Evolutionary conservation across 1,284 basidiomycete species (phyloP).

Genomic region (Austroboletus niveus): DNA sequence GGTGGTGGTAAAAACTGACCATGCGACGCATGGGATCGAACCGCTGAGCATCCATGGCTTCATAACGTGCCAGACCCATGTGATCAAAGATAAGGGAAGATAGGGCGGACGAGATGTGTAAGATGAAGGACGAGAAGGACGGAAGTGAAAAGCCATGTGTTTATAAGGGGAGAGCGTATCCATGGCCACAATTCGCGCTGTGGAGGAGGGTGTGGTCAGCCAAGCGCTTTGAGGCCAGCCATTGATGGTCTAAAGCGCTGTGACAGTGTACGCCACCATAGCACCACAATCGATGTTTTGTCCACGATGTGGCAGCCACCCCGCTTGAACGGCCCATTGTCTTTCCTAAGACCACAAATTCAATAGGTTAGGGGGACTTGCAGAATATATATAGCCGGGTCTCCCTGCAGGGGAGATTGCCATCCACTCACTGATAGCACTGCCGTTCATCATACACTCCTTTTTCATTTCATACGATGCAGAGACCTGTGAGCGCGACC

Average conservation of each 20-base stretch:
- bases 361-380: slow-evolving; percentile 6
- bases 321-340: slow-evolving; percentile 19
- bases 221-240: slow-evolving; percentile 18
- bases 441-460: slow-evolving; percentile 20
- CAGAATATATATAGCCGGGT: slow-evolving; percentile 14
- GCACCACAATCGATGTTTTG: slow-evolving; percentile 15
- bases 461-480: slow-evolving; percentile 28
- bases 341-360: slow-evolving; percentile 2
- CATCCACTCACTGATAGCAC: slow-evolving; percentile 10
- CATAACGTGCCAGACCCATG: slow-evolving; percentile 25
- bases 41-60: slow-evolving; percentile 30
- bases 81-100: slow-evolving; percentile 28
- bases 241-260: slow-evolving; percentile 19
- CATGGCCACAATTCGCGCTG: slow-evolving; percentile 26
- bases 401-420: slow-evolving; percentile 5
- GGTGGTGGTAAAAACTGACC: slow-evolving; percentile 21
- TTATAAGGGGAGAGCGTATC: slow-evolving; percentile 23
- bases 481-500: slow-evolving; percentile 18
- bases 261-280: slow-evolving; percentile 5
- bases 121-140: slow-evolving; percentile 31
- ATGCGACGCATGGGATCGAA: slow-evolving; percentile 31
- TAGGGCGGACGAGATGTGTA: slow-evolving; percentile 23
- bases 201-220: slow-evolving; percentile 14
- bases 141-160: slow-evolving; percentile 26
- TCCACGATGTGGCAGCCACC: slow-evolving; percentile 9